Conservation (phyloP, 805 yeast species). For the Ogataea nakhonphanomensis region DNA sequence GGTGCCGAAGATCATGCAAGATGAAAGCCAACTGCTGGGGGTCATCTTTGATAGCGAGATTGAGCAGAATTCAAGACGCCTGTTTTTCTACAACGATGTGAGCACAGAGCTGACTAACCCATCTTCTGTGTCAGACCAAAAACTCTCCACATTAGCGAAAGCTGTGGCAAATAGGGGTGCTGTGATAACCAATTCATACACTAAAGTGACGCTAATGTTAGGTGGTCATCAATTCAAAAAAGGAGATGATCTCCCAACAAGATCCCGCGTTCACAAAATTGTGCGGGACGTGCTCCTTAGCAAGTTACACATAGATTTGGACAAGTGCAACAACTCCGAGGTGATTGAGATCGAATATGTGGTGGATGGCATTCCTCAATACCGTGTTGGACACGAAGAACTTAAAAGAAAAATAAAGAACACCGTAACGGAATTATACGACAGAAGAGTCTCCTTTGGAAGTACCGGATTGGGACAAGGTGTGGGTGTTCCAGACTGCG, state of each 20-base stretch:
- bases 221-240: conserved; percentile 55
- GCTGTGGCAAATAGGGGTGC: conserved; percentile 19
- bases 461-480: conserved; percentile 25
- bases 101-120: conserved; percentile 9
- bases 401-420: conserved; percentile 35
- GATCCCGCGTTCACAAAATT: conserved; percentile 21
- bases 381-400: conserved; percentile 62
- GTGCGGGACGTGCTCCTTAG: conserved; percentile 22
- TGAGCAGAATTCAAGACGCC: conserved; percentile 46
- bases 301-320: conserved; percentile 21
- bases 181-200: conserved; percentile 37
- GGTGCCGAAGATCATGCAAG: conserved; percentile 55
- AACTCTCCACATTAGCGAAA: conserved; percentile 15
- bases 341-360: conserved; percentile 40
- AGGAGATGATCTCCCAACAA: conserved; percentile 20
- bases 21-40: conserved; percentile 63
- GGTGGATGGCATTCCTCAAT: conserved; percentile 73
- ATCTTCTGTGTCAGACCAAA: not conserved
- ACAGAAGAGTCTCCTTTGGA: too few species aligned
- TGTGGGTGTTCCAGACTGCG: conserved; percentile 88
- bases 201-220: conserved; percentile 83
- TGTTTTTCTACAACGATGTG: conserved; percentile 24
- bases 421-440: conserved; percentile 34
- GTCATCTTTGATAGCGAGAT: conserved; percentile 88
- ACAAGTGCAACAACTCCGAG: conserved; percentile 12